phyloP scores from a whole-genome alignment of 2,329 filamentous ascomycete genomes.

The Daldinia eschscholtzii region DNA sequence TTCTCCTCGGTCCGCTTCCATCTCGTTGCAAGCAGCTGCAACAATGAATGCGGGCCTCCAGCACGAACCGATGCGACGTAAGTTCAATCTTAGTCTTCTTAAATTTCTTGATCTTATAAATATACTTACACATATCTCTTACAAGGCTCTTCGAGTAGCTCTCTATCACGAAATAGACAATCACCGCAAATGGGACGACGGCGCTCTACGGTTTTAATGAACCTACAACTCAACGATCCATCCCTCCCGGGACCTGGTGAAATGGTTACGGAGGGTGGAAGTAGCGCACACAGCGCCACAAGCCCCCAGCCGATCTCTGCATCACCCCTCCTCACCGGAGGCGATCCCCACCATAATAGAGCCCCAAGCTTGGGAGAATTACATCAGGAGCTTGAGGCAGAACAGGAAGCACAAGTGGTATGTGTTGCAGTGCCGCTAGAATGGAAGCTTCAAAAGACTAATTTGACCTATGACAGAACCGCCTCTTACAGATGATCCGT shows the following conservation, averaged over 20 bases:
- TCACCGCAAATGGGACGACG: slow-evolving; percentile 68
- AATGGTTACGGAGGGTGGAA: slow-evolving; percentile 66
- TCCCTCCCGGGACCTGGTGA: slow-evolving; percentile 75
- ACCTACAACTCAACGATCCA: slow-evolving; percentile 80
- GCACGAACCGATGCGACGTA: slow-evolving; percentile 71
- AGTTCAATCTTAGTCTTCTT: slow-evolving; percentile 43
- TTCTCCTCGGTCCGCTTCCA: slow-evolving; percentile 74
- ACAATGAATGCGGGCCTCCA: slow-evolving; percentile 83
- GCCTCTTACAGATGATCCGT: slow-evolving; percentile 81
- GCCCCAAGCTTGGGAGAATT: slow-evolving; percentile 80
- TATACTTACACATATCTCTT: slow-evolving; percentile 16
- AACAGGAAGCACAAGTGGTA: slow-evolving; percentile 83
- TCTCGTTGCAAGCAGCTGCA: slow-evolving; percentile 80
- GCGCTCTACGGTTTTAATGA: slow-evolving; percentile 78
- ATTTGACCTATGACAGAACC: slow-evolving; percentile 66
- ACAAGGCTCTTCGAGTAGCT: slow-evolving; percentile 67
- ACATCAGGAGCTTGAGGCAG: slow-evolving; percentile 82
- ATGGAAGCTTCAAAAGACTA: slow-evolving; percentile 9
- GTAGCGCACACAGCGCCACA: slow-evolving; percentile 52
- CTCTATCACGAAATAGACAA: slow-evolving; percentile 60
- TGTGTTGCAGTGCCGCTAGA: slow-evolving; percentile 45
- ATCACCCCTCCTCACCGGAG: slow-evolving; percentile 59
- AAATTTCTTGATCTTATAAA: not conserved
- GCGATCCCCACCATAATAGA: slow-evolving; percentile 73
- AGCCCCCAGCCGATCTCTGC: slow-evolving; percentile 63